phyloP scores from a whole-genome alignment of 148 eudicot genomes.

The Chenopodium berlandieri region DNA sequence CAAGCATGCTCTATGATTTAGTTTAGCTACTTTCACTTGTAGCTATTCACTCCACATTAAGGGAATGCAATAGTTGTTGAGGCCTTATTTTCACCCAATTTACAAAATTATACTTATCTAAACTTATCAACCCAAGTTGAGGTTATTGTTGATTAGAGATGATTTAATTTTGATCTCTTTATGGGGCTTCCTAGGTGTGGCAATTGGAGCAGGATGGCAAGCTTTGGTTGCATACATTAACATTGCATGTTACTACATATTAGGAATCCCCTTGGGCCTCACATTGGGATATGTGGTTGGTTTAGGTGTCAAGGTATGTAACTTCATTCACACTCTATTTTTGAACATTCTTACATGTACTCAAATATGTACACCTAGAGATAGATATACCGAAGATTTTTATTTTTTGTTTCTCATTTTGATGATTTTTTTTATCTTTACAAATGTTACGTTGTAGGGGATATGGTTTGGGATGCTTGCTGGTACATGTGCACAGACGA shows the following conservation, averaged over 20 bases:
- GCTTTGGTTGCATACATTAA: slow-evolving; percentile 53
- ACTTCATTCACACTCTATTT: not conserved
- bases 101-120: too few relatives aligned
- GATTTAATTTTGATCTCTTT: not conserved
- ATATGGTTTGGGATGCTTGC: slow-evolving; percentile 58
- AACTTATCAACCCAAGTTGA: too few relatives aligned
- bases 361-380: too few relatives aligned
- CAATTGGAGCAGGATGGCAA: slow-evolving; percentile 73
- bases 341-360: too few relatives aligned
- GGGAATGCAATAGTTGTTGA: too few relatives aligned
- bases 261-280: slow-evolving; percentile 50
- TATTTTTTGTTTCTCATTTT: too few relatives aligned
- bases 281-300: slow-evolving; percentile 27
- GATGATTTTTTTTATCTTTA: too few relatives aligned
- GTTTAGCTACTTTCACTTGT: not conserved
- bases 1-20: not conserved
- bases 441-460: slow-evolving; percentile 33
- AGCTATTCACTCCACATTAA: too few relatives aligned
- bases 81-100: too few relatives aligned
- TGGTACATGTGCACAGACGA: slow-evolving; percentile 45
- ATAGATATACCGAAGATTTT: too few relatives aligned
- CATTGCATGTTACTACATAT: slow-evolving; percentile 48
- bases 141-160: too few relatives aligned
- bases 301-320: slow-evolving; percentile 39
- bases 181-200: slow-evolving; percentile 47